Evolutionary conservation across 768 basidiomycete genomes (phyloP), one percentile per base, ranked within the genome.

Genomic region (Auricularia sp.): DNA sequence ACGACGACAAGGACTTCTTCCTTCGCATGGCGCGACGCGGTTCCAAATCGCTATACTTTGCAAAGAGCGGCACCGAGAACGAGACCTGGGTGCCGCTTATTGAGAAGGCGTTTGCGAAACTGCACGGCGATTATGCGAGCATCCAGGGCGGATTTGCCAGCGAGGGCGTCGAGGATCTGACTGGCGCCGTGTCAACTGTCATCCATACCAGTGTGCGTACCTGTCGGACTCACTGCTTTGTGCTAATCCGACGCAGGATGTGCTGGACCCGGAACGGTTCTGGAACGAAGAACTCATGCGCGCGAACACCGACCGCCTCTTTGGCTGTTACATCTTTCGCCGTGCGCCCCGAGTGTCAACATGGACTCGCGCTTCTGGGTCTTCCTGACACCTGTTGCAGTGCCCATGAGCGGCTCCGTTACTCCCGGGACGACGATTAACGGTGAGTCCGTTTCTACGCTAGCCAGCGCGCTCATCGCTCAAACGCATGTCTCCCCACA

Each of bases 61-160:
- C 83, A 3, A 56, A 65, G 16, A 62, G 62, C 36, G 65, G 64
- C 16, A 64, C 68, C 11, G 75, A 79, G 10, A 79, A 79, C 39
- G 83, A 84, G 64, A 83, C 82, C 0, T 84, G 83, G 83, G 81
- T 84, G 70, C 79, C 83, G 1, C 70, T 85, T 1, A 74, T 84
- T 29, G 84, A 84, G 69, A 85, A 85, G 68, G 83, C 83, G 3
- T 85, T 80, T 63, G 84, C 83, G 0, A 85, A 85, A 67, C 69
- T 83, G 2, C 82, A 85, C 66, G 83, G 82, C 2, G 79, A 80
- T 64, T 84, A 81, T 70, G 74, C 76, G 0, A 74, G 78, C 1
- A 67, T 84, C 42, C 65, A 68, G 34, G 76, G 77, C 23, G 83
- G 83, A 4, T 64, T 71, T 23, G 72, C 79, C n/a, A 75, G 75